Evolutionary conservation across 2,329 filamentous ascomycete genomes (phyloP), one percentile per base, ranked within the genome.

Genomic region (Colletotrichum destructivum): DNA sequence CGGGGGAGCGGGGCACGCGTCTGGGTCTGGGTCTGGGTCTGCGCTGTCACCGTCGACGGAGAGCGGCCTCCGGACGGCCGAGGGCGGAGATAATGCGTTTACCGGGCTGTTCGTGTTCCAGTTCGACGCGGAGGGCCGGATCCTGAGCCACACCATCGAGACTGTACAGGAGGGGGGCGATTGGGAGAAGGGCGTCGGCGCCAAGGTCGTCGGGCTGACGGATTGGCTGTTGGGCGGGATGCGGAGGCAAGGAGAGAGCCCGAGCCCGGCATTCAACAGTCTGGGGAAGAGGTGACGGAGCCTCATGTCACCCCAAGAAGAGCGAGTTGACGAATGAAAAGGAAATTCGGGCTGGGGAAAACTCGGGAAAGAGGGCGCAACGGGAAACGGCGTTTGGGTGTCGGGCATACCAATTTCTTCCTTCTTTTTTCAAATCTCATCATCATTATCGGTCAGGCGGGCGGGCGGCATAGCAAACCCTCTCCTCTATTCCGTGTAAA

Each of bases 61-160:
- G 88, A 21, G 82, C 86, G 75, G 15, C 76, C 77, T 5, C 21
- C 42, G 23, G 40, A 74, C 76, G 23, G 79, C 77, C 4, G 81
- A 78, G 4, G 88, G 89, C 67, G 88, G 89, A 61, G 89, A 89
- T 72, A 92, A 93, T 77, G 93, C 95, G 78, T 98, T 98, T 76
- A 94, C 91, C 1, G 96, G 96, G 0, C 82, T 98, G 13, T 99
- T 98, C 82, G 92, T 98, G 71, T 99, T 99, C 80, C 94, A 97
- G 75, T 99, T 99, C 80, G 96, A 98, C 78, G 87, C 90, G 57
- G 89, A 97, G 77, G 96, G 96, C 1, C 88, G 94, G 74, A 90
- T 99, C 46, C 83, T 93, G 59, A 94, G 90, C 75, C 96, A 98
- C 81, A 97, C 94, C 0, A 98, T 99, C 77, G 96, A 99, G 83